phyloP scores from a whole-genome alignment of 805 yeast genomes.

The Metschnikowia peoriensis region DNA sequence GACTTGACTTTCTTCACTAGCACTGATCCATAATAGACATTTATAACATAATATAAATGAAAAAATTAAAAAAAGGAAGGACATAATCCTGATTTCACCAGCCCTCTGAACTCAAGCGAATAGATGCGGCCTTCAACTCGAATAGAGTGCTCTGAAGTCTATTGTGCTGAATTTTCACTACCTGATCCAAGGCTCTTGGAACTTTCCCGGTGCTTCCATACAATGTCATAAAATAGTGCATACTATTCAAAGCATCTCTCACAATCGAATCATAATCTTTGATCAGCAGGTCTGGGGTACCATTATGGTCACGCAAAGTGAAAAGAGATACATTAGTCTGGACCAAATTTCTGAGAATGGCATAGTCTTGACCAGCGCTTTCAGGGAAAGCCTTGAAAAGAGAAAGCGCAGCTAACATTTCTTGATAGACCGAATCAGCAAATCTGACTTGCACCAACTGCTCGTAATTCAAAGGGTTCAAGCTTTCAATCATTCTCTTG shows the following conservation, averaged over 20 bases:
- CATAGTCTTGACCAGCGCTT: slow-evolving; percentile 20
- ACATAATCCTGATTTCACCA: too few species aligned
- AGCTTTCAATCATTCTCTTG: neutral
- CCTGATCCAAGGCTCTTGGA: neutral
- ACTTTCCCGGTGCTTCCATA: neutral
- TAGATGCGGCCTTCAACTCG: neutral
- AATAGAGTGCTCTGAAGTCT: neutral
- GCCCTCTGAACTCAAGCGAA: too few species aligned
- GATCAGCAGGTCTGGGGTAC: neutral
- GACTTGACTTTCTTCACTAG: too few species aligned
- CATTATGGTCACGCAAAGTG: neutral
- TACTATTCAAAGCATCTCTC: neutral
- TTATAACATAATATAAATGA: too few species aligned
- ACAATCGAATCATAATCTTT: too few species aligned
- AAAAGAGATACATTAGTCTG: neutral
- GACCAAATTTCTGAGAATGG: neutral
- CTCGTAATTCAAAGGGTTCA: neutral
- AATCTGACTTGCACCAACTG: neutral
- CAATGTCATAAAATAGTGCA: neutral
- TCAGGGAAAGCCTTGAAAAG: neutral
- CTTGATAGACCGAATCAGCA: neutral
- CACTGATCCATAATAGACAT: too few species aligned
- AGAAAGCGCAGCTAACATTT: neutral
- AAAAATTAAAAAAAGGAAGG: too few species aligned
- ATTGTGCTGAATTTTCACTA: neutral